Percentiles rank a stretch among this genome's conserved stretches.
Evolutionary conservation across 345 rosid genomes (phyloP).

Genomic region (Anastatica hierochuntica): DNA sequence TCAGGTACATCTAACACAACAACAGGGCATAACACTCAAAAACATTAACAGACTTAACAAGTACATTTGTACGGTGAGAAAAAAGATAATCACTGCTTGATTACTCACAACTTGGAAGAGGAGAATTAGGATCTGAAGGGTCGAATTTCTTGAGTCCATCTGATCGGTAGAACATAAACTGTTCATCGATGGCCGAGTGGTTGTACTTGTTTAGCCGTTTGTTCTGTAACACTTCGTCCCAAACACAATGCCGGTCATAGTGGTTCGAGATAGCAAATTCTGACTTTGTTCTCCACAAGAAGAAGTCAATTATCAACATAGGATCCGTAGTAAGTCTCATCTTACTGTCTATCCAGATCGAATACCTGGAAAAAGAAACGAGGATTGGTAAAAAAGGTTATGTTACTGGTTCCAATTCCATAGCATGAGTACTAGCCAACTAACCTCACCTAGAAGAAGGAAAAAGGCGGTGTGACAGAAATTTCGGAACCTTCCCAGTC

Average conservation of each 20-base stretch:
- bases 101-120: slow-evolving; percentile 78
- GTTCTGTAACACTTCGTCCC: slow-evolving; percentile 89
- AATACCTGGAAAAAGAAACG: slow-evolving; percentile 46
- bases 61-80: not conserved
- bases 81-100: slow-evolving; percentile 1
- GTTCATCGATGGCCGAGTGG: slow-evolving; percentile 68
- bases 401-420: not conserved
- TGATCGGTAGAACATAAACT: slow-evolving; percentile 53
- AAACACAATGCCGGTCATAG: slow-evolving; percentile 88
- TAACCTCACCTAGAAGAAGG: slow-evolving; percentile 74
- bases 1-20: slow-evolving; percentile 81
- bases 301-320: slow-evolving; percentile 64
- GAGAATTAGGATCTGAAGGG: slow-evolving; percentile 43
- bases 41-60: slow-evolving; percentile 13
- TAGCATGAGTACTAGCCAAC: slow-evolving; percentile 19
- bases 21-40: slow-evolving; percentile 8
- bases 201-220: slow-evolving; percentile 69
- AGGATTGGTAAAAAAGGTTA: not conserved
- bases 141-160: slow-evolving; percentile 79
- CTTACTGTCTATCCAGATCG: slow-evolving; percentile 95
- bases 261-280: slow-evolving; percentile 96
- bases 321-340: slow-evolving; percentile 81
- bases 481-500: slow-evolving; percentile 91
- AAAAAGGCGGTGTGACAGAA: slow-evolving; percentile 84
- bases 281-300: slow-evolving; percentile 71